Percentiles rank a stretch among this genome's conserved stretches.
phyloP scores from a whole-genome alignment of 2,329 filamentous ascomycete species.

The Diaporthe citri region DNA sequence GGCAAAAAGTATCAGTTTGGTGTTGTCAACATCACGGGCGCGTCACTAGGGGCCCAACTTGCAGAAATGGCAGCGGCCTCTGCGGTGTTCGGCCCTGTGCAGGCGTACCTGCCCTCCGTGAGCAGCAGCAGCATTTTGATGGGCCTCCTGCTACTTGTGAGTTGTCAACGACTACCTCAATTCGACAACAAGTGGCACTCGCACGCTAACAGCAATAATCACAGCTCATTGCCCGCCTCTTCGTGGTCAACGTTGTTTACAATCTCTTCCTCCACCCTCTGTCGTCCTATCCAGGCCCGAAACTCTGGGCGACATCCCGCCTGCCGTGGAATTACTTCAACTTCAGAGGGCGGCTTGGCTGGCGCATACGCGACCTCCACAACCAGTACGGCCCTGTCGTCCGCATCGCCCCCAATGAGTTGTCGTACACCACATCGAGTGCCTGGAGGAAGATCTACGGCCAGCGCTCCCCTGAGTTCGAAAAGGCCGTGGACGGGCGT shows the following conservation, averaged over 20 bases:
- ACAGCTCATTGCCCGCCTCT: neutral
- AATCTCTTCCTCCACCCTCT: slow-evolving; percentile 50
- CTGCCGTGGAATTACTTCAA: slow-evolving; percentile 29
- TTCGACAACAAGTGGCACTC: neutral
- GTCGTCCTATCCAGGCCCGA: slow-evolving; percentile 33
- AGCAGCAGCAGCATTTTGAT: neutral
- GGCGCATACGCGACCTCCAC: slow-evolving; percentile 32
- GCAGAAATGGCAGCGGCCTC: neutral
- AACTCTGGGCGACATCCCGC: slow-evolving; percentile 32
- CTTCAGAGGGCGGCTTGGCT: slow-evolving; percentile 30
- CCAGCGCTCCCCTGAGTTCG: slow-evolving; percentile 21
- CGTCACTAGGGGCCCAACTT: neutral
- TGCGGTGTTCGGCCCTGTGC: neutral
- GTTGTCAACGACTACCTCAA: neutral
- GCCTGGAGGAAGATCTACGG: slow-evolving; percentile 33
- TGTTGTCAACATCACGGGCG: neutral
- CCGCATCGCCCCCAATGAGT: slow-evolving; percentile 50
- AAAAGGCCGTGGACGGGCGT: slow-evolving; percentile 23
- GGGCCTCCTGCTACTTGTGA: neutral
- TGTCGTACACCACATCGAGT: slow-evolving; percentile 55
- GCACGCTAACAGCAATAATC: neutral
- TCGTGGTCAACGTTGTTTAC: slow-evolving; percentile 13
- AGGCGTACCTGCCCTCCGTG: neutral
- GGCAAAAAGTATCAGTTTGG: neutral
- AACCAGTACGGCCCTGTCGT: slow-evolving; percentile 46